A percentile compares a stretch with the other conserved stretches of the same genome.
Evolutionary conservation across 139 green algal genomes (phyloP).

Genomic region (Auxenochlorella pyrenoidosa): DNA sequence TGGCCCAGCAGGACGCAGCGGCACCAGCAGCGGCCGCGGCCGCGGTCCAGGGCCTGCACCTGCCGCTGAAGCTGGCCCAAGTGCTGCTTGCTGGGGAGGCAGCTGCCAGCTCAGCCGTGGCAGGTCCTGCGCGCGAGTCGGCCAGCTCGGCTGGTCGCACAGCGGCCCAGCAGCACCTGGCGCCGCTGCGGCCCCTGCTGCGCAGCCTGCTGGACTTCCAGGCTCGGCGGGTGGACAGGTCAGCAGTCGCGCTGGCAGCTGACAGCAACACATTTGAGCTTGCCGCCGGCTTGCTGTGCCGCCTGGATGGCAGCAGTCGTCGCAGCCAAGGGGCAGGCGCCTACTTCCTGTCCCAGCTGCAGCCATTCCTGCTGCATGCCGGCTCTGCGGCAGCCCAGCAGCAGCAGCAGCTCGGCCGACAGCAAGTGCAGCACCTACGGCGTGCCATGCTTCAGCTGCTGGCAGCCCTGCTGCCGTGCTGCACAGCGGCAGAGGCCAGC

Average conservation of each 20-base stretch:
- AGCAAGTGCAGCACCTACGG: not conserved
- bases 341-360: conserved; percentile 14
- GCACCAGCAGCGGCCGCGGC: not conserved
- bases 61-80: conserved; percentile 14
- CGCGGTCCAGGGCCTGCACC: not conserved
- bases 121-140: not conserved
- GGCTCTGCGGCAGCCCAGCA: not conserved
- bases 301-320: too few species aligned
- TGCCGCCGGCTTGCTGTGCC: not conserved
- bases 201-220: not conserved
- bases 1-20: not conserved
- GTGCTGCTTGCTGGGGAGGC: not conserved
- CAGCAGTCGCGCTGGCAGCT: not conserved
- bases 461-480: conserved; percentile 11
- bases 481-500: not conserved
- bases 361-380: not conserved
- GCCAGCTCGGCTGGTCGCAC: not conserved
- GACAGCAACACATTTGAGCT: not conserved
- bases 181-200: not conserved
- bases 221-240: conserved; percentile 1
- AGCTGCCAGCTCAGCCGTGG: not conserved
- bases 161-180: not conserved
- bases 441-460: conserved; percentile 12
- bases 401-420: not conserved
- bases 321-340: not conserved